Percentiles rank a stretch among this genome's conserved stretches.
Conservation (phyloP, 768 basidiomycete species). For the Macrolepiota dolichaula region DNA sequence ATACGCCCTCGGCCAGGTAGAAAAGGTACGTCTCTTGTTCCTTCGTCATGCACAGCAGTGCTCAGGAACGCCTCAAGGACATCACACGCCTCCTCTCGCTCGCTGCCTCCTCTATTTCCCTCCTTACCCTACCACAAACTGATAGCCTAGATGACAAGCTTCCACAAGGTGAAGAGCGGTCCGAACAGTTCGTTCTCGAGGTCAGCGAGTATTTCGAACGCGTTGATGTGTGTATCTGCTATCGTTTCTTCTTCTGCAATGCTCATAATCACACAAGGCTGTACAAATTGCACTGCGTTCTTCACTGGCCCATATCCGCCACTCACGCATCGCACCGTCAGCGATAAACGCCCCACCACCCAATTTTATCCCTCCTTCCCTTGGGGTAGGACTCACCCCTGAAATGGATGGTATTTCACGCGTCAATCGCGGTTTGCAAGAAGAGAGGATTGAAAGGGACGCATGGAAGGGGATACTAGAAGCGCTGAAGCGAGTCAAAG, state of each 20-base stretch:
- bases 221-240: constrained; percentile 58
- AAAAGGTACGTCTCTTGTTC: constrained; percentile 46
- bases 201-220: constrained; percentile 85
- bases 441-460: constrained; percentile 71
- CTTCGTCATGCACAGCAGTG: neutral
- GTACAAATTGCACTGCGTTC: constrained; percentile 77
- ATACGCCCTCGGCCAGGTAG: constrained; percentile 75
- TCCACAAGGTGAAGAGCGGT: constrained; percentile 79
- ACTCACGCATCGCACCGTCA: constrained; percentile 82
- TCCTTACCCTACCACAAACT: constrained; percentile 81
- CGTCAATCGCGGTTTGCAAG: constrained; percentile 65
- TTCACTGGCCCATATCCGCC: constrained; percentile 75
- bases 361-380: constrained; percentile 71
- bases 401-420: constrained; percentile 26
- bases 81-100: constrained; percentile 72
- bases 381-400: constrained; percentile 71
- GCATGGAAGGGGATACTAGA: constrained; percentile 76
- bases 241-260: constrained; percentile 2
- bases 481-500: constrained; percentile 63
- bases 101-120: constrained; percentile 74
- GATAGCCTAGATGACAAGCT: constrained; percentile 64
- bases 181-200: constrained; percentile 82
- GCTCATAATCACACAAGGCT: constrained; percentile 36
- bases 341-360: constrained; percentile 78
- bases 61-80: constrained; percentile 44